Evolutionary conservation across 768 basidiomycete species (phyloP), one percentile per base, ranked within the genome.

Genomic region (Chalciporus pseudorubinellus): DNA sequence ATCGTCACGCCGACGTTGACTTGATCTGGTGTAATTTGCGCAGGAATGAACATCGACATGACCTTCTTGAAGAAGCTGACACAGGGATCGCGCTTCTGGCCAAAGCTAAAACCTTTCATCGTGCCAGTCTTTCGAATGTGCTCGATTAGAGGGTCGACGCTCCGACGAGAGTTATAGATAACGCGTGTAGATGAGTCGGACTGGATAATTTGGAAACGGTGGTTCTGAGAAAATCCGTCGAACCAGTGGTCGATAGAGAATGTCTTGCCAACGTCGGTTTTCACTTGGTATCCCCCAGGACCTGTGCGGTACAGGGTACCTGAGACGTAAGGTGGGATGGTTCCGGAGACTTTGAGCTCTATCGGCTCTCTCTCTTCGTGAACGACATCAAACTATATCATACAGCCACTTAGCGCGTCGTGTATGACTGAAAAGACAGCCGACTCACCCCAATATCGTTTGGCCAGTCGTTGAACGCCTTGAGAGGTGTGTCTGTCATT

Each of bases 201-300:
- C 36, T 68, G 57, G 28, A 60, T 55, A 58, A 75, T 71, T 48
- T 72, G 68, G 59, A 75, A 74, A 42, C 70, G 68, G 51, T 75
- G 72, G 56, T 68, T 68, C 53, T 71, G 64, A 13, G 69, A 65
- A 41, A 75, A 67, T 21, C 74, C 74, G 44, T 75, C 74, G 48
- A 75, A 75, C 74, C 72, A 71, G 45, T 74, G 73, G 42, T 66
- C n/a, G n/a, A n/a, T n/a, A n/a, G n/a, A n/a, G n/a, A n/a, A n/a
- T n/a, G n/a, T n/a, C n/a, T n/a, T n/a, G n/a, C n/a, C n/a, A n/a
- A n/a, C n/a, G n/a, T 56, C 39, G 0, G 59, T 18, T 28, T 62
- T 50, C 31, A 70, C 64, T 47, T 71, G 62, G 48, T 59, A 16
- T 6, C 61, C 64, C 2, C 71, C 72, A 9, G 74, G 73, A 7